Evolutionary conservation across 257 asterid genomes (phyloP), one percentile per base, ranked within the genome.

Genomic region (Mitragyna speciosa): DNA sequence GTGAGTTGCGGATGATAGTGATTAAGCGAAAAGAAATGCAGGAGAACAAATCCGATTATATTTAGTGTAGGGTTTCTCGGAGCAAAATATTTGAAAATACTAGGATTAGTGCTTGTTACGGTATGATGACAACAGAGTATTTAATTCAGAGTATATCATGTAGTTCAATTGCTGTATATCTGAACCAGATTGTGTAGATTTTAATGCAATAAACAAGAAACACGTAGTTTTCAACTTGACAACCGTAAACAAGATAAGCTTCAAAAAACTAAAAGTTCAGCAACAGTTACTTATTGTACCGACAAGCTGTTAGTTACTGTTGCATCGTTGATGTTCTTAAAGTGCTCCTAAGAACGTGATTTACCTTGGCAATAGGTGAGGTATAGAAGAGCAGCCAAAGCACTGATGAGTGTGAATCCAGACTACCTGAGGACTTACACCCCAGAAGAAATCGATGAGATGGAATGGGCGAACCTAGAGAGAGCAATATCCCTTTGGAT

Each of bases 301-400:
- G 11, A 7, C 19, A 7, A 20, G 28, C 26, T 36, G 31, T 74
- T 39, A 31, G 52, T 75, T 39, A 39, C 36, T 56, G 6, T 36
- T 75, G 69, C 24, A 58, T 59, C 10, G 20, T n/a, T 58, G 39
- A 20, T 56, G 65, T 33, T 68, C 47, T 16, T 74, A 22, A 64
- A 26, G 30, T 6, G 64, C 70, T 51, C 26, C 45, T 76, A 47
- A 30, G 58, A 30, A 49, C 47, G 33, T 76, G 58, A 75, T 63
- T 52, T 24, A 28, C 9, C 20, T 0, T 12, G 12, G 83, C 28
- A 52, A 85, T 84, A 93, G 98, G 91, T 86, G 67, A 87, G 98
- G 73, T 94, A 94, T 47, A 88, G 86, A 88, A 92, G 97, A 78
- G 95, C 96, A 77, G 98, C 98, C 64, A 94, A 89, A 83, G 96